These are phyloP conservation scores for Coemansia sp. DNA, from an alignment of 192 early-diverging fungal species.

Conservation along the genomic window DNA sequence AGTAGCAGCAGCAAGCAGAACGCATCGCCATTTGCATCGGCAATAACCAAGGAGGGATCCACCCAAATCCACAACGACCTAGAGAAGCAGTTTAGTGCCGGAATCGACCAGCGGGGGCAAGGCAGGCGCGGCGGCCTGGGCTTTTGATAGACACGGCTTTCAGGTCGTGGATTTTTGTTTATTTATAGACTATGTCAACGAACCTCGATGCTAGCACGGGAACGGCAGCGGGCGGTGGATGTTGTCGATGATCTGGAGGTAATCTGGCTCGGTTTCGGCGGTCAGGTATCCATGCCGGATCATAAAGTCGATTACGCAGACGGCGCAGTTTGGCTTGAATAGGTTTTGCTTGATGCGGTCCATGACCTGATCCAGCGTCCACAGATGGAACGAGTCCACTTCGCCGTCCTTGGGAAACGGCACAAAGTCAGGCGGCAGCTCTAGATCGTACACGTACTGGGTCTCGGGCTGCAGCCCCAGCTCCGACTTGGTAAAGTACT, in stretches of 20 bases:
- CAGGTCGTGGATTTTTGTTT: background rate
- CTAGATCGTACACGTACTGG: slow-evolving; percentile 82
- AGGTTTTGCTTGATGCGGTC: slow-evolving; percentile 41
- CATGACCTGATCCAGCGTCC: slow-evolving; percentile 57
- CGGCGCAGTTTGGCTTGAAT: slow-evolving; percentile 85
- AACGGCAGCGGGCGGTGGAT: slow-evolving; percentile 65
- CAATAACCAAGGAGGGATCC: slow-evolving; percentile 33
- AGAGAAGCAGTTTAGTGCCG: slow-evolving; percentile 42
- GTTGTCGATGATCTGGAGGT: slow-evolving; percentile 62
- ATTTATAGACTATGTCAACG: no score
- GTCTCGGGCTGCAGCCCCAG: slow-evolving; percentile 76
- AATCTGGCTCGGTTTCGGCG: slow-evolving; percentile 79
- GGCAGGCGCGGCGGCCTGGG: slow-evolving; percentile 40
- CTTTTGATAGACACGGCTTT: slow-evolving; percentile 23
- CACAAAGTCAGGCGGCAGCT: slow-evolving; percentile 57
- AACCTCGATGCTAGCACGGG: no score
- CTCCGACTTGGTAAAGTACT: slow-evolving; percentile 62
- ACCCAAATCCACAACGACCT: slow-evolving; percentile 33
- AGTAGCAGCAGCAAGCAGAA: background rate
- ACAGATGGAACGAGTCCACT: slow-evolving; percentile 71
- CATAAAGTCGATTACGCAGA: slow-evolving; percentile 79
- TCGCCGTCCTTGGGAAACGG: slow-evolving; percentile 81
- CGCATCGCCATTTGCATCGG: slow-evolving; percentile 40
- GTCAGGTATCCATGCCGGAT: slow-evolving; percentile 69
- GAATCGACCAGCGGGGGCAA: slow-evolving; percentile 29